These are phyloP conservation scores for Nakazawaea populi DNA, from an alignment of 805 yeast genomes.

Conservation along the genomic window DNA sequence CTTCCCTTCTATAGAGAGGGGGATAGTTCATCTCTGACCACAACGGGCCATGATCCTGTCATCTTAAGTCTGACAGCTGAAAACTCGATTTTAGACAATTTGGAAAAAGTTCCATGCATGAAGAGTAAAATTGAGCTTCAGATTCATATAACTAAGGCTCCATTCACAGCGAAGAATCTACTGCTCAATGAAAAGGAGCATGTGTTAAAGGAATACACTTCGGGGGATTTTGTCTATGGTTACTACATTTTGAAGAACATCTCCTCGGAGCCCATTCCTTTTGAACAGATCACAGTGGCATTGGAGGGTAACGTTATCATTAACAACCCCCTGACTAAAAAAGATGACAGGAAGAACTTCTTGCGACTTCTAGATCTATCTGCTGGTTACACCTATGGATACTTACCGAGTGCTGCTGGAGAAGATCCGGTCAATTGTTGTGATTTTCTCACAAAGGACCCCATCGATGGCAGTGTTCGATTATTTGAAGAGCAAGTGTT, in stretches of 20 bases:
- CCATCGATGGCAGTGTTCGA: background rate
- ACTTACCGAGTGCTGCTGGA: background rate
- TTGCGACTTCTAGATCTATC: constrained; percentile 44
- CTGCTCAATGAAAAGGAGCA: constrained; percentile 16
- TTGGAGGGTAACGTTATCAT: constrained; percentile 43
- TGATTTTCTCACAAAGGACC: constrained; percentile 15
- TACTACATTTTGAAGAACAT: constrained; percentile 38
- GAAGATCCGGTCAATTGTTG: background rate
- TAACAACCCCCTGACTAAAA: constrained; percentile 13
- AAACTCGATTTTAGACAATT: constrained; percentile 5
- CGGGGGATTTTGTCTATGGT: constrained; percentile 66
- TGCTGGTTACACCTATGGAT: constrained; percentile 27
- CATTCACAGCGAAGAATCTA: background rate
- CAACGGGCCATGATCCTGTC: background rate
- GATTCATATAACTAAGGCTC: background rate
- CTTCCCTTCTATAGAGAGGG: background rate
- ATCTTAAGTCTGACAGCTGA: background rate
- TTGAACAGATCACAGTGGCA: constrained; percentile 57
- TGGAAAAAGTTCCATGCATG: background rate
- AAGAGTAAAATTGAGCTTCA: background rate
- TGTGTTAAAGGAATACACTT: constrained; percentile 47
- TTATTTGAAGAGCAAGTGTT: constrained; percentile 39
- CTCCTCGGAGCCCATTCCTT: constrained; percentile 36
- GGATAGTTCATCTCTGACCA: background rate
- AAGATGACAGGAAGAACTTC: constrained; percentile 22